phyloP scores from a whole-genome alignment of 768 basidiomycete species.

The Terana coerulea region DNA sequence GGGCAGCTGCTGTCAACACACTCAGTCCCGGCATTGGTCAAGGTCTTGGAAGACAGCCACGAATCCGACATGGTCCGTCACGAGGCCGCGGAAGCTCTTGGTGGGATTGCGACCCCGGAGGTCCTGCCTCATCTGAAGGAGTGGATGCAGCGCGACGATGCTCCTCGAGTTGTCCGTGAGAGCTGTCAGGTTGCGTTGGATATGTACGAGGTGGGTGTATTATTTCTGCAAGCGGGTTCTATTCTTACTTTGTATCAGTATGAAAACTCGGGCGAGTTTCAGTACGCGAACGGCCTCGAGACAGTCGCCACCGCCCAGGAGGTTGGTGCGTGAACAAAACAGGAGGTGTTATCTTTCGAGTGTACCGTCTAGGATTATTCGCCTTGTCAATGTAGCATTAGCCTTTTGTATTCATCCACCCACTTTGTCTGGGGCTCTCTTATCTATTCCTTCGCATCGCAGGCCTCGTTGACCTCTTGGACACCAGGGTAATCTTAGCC shows the following conservation, averaged over 20 bases:
- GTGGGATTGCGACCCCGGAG: slow-evolving; percentile 93
- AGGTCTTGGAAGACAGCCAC: slow-evolving; percentile 62
- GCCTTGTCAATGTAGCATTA: no score
- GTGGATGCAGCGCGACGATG: slow-evolving; percentile 75
- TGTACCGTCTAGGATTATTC: no score
- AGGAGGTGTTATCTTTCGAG: no score
- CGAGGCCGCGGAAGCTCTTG: slow-evolving; percentile 96
- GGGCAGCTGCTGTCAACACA: slow-evolving; percentile 90
- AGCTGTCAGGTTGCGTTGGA: slow-evolving; percentile 96
- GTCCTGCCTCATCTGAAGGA: slow-evolving; percentile 84
- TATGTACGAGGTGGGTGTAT: slow-evolving; percentile 82
- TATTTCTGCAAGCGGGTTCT: not conserved
- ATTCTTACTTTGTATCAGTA: slow-evolving; percentile 40
- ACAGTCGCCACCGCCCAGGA: slow-evolving; percentile 10
- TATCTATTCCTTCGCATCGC: no score
- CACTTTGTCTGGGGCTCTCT: no score
- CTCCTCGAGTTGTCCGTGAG: slow-evolving; percentile 88
- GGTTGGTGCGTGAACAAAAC: slow-evolving; percentile 19
- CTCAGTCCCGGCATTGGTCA: slow-evolving; percentile 80
- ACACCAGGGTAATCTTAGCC: no score
- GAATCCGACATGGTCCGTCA: slow-evolving; percentile 98
- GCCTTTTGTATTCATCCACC: no score
- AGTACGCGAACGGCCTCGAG: slow-evolving; percentile 61
- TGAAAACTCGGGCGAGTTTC: slow-evolving; percentile 78
- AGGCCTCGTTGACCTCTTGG: no score